These are phyloP conservation scores for Pestalotiopsis sp. DNA, from an alignment of 2,329 filamentous ascomycete genomes.

Conservation along the genomic window DNA sequence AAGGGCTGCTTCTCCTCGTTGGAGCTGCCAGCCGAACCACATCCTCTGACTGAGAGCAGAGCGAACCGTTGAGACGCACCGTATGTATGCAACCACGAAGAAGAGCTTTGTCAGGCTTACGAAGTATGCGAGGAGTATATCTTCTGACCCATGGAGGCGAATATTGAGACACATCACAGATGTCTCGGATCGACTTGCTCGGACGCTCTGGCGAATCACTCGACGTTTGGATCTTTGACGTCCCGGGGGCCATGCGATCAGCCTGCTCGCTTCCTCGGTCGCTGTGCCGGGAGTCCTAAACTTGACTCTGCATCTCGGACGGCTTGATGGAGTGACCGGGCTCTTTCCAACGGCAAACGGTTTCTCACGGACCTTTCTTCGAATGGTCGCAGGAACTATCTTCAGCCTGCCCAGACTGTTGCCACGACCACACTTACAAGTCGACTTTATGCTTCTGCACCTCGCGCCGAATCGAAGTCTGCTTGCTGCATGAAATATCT, in stretches of 20 bases:
- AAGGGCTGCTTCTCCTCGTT: neutral
- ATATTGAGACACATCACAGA: neutral
- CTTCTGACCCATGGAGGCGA: neutral
- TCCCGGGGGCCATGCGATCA: neutral
- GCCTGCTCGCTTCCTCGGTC: neutral
- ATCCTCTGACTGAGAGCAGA: neutral
- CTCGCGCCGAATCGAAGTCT: neutral
- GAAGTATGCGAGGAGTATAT: neutral
- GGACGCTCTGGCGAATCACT: neutral
- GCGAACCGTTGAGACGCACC: neutral
- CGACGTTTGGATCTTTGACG: neutral
- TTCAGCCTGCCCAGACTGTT: neutral
- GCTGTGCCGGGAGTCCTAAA: neutral
- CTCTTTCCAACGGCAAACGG: too few relatives aligned
- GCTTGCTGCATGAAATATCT: neutral
- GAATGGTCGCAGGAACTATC: neutral
- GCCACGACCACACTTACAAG: neutral
- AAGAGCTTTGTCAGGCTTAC: neutral
- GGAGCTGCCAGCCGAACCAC: neutral
- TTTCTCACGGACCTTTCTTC: neutral
- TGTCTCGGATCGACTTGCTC: neutral
- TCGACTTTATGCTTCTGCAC: neutral
- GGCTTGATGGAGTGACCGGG: too few relatives aligned
- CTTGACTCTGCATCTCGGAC: too few relatives aligned
- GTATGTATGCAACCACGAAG: neutral